These are phyloP conservation scores for Nepenthes gracilis DNA, from an alignment of 148 eudicot species.

Conservation along the genomic window DNA sequence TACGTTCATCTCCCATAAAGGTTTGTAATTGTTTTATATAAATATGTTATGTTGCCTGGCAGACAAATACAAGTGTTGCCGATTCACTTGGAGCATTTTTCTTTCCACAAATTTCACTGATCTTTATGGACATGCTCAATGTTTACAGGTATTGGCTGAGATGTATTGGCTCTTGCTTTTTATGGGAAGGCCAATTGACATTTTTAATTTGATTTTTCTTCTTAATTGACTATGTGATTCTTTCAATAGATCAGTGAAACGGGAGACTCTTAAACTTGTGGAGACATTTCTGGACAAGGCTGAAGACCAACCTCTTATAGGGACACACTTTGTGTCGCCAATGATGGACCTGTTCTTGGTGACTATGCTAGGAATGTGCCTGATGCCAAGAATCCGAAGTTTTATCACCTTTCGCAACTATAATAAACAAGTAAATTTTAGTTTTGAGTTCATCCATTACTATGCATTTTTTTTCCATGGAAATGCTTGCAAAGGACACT, in stretches of 20 bases:
- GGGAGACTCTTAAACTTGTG: constrained; percentile 91
- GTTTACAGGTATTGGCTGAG: constrained; percentile 56
- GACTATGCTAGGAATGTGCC: constrained; percentile 96
- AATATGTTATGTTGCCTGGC: constrained; percentile 4
- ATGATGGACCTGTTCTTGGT: constrained; percentile 99
- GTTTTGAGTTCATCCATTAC: not conserved
- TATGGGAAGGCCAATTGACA: not conserved
- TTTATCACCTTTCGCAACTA: constrained; percentile 86
- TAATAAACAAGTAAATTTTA: constrained; percentile 71
- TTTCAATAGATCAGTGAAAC: constrained; percentile 73
- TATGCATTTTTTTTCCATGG: not conserved
- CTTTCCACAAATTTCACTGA: constrained; percentile 69
- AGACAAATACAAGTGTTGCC: constrained; percentile 96
- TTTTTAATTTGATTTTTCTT: not conserved
- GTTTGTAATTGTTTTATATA: no score
- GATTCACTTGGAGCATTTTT: constrained; percentile 83
- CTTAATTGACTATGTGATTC: constrained; percentile 1
- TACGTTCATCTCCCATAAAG: no score
- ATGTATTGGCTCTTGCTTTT: not conserved
- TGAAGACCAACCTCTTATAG: constrained; percentile 92
- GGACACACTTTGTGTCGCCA: constrained; percentile 96
- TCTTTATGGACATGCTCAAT: constrained; percentile 97
- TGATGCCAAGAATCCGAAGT: constrained; percentile 99
- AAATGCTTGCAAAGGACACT: no score
- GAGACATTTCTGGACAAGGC: constrained; percentile 97